These are phyloP conservation scores for Fusarium sp. DNA, from an alignment of 2,329 filamentous ascomycete species.

Conservation along the genomic window DNA sequence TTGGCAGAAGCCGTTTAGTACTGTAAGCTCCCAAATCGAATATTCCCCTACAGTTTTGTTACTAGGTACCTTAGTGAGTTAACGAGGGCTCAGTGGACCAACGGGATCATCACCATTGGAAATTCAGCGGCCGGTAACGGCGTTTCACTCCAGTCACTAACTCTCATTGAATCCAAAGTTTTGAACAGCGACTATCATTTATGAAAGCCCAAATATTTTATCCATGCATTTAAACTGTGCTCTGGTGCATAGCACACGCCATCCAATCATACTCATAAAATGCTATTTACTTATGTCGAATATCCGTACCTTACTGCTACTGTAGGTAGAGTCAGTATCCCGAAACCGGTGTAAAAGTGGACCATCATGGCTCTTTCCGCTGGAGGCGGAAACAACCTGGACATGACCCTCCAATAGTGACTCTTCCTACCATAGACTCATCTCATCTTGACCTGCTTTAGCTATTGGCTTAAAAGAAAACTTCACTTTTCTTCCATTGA, in stretches of 20 bases:
- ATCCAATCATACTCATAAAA: not conserved
- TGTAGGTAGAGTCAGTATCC: not conserved
- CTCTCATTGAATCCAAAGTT: not conserved
- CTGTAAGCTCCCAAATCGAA: too few relatives aligned
- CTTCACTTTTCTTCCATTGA: slow-evolving; percentile 10
- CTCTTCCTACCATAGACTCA: slow-evolving; percentile 29
- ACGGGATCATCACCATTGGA: slow-evolving; percentile 33
- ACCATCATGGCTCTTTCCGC: not conserved
- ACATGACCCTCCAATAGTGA: slow-evolving; percentile 24
- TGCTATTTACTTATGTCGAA: too few relatives aligned
- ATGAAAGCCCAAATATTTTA: not conserved
- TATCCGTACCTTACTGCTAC: too few relatives aligned
- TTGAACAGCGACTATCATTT: not conserved
- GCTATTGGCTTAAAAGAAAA: slow-evolving; percentile 18
- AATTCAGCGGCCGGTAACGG: slow-evolving; percentile 32
- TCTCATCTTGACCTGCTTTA: slow-evolving; percentile 20
- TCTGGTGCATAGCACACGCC: too few relatives aligned
- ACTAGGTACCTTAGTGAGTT: not conserved
- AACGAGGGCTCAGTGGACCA: slow-evolving; percentile 17
- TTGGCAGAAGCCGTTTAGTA: too few relatives aligned
- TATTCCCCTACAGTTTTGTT: not conserved
- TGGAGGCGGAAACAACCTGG: slow-evolving; percentile 9
- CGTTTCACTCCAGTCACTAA: not conserved
- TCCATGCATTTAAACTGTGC: too few relatives aligned
- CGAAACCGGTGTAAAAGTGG: slow-evolving; percentile 27